phyloP scores from a whole-genome alignment of 1,139 yeast species.

The Torulaspora globosa region DNA sequence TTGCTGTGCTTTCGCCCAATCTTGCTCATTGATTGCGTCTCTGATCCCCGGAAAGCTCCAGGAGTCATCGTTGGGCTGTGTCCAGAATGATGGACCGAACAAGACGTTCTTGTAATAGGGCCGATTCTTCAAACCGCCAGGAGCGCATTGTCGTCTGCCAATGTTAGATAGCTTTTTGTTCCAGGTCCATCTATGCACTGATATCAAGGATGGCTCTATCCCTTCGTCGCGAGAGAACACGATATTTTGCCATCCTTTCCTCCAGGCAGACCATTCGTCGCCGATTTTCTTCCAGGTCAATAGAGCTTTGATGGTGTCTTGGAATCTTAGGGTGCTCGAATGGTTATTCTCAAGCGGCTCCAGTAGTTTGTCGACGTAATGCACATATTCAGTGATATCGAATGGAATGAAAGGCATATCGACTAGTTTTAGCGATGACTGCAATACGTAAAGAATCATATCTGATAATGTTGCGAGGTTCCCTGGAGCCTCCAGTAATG shows the following conservation, averaged over 20 bases:
- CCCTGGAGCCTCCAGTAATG: conserved; percentile 45
- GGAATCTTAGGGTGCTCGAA: conserved; percentile 30
- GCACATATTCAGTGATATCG: conserved; percentile 50
- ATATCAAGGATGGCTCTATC: conserved; percentile 64
- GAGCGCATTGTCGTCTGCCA: conserved; percentile 51
- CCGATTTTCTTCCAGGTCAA: conserved; percentile 41
- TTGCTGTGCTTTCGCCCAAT: conserved; percentile 54
- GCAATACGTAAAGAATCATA: conserved; percentile 55
- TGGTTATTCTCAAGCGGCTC: conserved; percentile 50
- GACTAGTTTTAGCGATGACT: conserved; percentile 51
- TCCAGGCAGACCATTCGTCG: conserved; percentile 39
- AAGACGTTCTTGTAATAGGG: conserved; percentile 66
- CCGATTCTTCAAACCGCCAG: conserved; percentile 49
- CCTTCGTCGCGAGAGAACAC: conserved; percentile 37
- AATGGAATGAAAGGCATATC: conserved; percentile 79
- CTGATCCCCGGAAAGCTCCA: conserved; percentile 73
- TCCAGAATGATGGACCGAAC: conserved; percentile 65
- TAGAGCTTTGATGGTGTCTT: conserved; percentile 33
- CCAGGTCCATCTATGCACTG: conserved; percentile 76
- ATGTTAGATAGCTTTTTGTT: conserved; percentile 60
- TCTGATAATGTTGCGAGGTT: conserved; percentile 54
- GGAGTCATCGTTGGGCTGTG: conserved; percentile 48
- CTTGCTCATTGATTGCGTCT: conserved; percentile 46
- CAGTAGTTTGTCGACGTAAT: conserved; percentile 44
- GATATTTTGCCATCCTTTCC: conserved; percentile 31